Conservation (phyloP, 306 rosid species). For the Prunus mongolica region DNA sequence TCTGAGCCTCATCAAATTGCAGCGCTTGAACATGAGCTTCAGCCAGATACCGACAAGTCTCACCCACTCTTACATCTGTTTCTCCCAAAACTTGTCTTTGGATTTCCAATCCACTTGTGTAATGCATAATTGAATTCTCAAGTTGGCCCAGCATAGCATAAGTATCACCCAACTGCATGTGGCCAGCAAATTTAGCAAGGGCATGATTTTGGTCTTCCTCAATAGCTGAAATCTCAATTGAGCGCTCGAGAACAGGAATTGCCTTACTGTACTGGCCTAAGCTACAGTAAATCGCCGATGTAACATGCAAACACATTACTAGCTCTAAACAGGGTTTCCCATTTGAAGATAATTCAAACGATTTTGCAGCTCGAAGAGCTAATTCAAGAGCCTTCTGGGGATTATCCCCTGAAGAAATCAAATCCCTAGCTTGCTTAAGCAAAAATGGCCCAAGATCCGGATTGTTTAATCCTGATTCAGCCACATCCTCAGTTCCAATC, state of each 20-base stretch:
- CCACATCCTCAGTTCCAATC: slow-evolving; percentile 22
- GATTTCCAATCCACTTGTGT: slow-evolving; percentile 73
- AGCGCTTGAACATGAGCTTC: slow-evolving; percentile 92
- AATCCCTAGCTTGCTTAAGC: slow-evolving; percentile 81
- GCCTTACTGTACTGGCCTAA: slow-evolving; percentile 70
- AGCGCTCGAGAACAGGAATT: slow-evolving; percentile 63
- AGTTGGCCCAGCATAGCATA: slow-evolving; percentile 86
- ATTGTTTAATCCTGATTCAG: slow-evolving; percentile 36
- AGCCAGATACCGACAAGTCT: slow-evolving; percentile 86
- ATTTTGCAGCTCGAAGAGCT: slow-evolving; percentile 67
- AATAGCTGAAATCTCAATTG: slow-evolving; percentile 58
- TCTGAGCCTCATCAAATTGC: slow-evolving; percentile 79
- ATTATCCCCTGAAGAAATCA: slow-evolving; percentile 66
- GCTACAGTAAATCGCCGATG: slow-evolving; percentile 75
- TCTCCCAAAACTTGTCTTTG: slow-evolving; percentile 77
- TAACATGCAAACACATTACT: slow-evolving; percentile 87
- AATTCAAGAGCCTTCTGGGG: slow-evolving; percentile 66
- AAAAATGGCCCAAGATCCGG: slow-evolving; percentile 65
- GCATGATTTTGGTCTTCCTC: slow-evolving; percentile 73
- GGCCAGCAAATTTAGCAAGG: slow-evolving; percentile 81
- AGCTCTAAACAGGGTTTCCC: slow-evolving; percentile 70
- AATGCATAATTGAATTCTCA: slow-evolving; percentile 71
- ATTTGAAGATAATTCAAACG: slow-evolving; percentile 50
- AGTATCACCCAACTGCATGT: slow-evolving; percentile 95
- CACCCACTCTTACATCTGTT: slow-evolving; percentile 78